A percentile compares a stretch with the other conserved stretches of the same genome.
Evolutionary conservation across 2,329 filamentous ascomycete genomes (phyloP).

Genomic region (Fusarium pininemorale): DNA sequence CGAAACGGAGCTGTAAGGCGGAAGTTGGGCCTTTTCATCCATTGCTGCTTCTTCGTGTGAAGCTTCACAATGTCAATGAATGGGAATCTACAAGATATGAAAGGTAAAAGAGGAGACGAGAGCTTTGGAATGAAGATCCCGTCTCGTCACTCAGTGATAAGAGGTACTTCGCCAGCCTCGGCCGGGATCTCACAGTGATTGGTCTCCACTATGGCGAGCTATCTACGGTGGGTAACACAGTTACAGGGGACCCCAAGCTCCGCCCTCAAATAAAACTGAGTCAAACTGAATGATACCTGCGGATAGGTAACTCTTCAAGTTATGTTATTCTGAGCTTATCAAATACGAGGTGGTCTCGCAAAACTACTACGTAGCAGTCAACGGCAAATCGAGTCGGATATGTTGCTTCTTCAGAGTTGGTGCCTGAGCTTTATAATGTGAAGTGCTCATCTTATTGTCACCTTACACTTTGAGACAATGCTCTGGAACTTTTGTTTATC

Average conservation of each 20-base stretch:
- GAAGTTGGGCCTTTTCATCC: slow-evolving; percentile 56
- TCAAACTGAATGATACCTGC: background rate
- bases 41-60: slow-evolving; percentile 24
- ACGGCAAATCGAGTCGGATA: too few species aligned
- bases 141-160: slow-evolving; percentile 12
- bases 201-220: slow-evolving; percentile 25
- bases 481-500: slow-evolving; percentile 12
- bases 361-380: background rate
- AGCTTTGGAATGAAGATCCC: slow-evolving; percentile 29
- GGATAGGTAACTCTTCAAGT: background rate
- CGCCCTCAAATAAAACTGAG: background rate
- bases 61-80: background rate
- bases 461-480: background rate
- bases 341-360: background rate
- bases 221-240: background rate
- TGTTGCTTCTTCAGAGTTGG: background rate
- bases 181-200: slow-evolving; percentile 11
- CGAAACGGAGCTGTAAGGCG: slow-evolving; percentile 54
- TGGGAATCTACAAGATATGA: background rate
- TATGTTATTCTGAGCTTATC: too few species aligned
- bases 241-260: background rate
- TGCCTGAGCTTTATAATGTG: background rate
- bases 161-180: slow-evolving; percentile 1
- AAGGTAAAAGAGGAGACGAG: slow-evolving; percentile 3
- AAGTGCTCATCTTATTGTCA: background rate